Evolutionary conservation across 176 grass and related monocot species (phyloP), one percentile per base, ranked within the genome.

Genomic region (Ampelocalamus luodianensis): DNA sequence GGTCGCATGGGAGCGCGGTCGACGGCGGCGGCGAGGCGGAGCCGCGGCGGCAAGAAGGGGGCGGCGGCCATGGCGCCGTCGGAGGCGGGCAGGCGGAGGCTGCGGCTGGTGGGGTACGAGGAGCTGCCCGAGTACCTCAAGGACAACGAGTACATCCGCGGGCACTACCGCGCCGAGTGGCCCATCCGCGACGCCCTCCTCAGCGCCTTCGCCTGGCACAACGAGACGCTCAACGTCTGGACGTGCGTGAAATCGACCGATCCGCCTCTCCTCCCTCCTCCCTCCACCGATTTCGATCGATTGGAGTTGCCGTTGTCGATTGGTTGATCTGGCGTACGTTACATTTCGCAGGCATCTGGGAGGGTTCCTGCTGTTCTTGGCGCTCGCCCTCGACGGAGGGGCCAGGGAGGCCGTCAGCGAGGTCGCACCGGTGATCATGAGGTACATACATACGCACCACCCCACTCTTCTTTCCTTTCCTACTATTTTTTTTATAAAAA

Each of bases 211-310:
- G 61, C 93, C 65, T 99, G 96, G 96, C 96, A 99, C 91, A 96
- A 94, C 86, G 93, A 99, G 88, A 99, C 93, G n/a, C 96, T 99
- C 84, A 99, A 99, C 56, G 82, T 99, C 88, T 99, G 93, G 96
- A 99, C 96, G 93, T 99, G 83, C 67, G 39, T 37, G 1, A 23
- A 18, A 64, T 32, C 62, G 16, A 20, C 16, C 58, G 43, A 32
- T 64, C 36, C 23, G 0, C 22, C 72, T 6, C 22, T 45, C 23
- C 20, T 4, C 15, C 29, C 65, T 36, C 29, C 65, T 36, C 16
- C 32, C 5, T 1, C 71, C 29, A 13, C 13, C 13, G 62, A 65
- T 34, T 16, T 24, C 62, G 74, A 1, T 51, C 26, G 22, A 64
- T 67, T 64, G 60, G 53, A 59, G 61, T 8, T n/a, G 8, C 26